phyloP scores from a whole-genome alignment of 768 basidiomycete genomes.

The Termitomyces titanicus region DNA sequence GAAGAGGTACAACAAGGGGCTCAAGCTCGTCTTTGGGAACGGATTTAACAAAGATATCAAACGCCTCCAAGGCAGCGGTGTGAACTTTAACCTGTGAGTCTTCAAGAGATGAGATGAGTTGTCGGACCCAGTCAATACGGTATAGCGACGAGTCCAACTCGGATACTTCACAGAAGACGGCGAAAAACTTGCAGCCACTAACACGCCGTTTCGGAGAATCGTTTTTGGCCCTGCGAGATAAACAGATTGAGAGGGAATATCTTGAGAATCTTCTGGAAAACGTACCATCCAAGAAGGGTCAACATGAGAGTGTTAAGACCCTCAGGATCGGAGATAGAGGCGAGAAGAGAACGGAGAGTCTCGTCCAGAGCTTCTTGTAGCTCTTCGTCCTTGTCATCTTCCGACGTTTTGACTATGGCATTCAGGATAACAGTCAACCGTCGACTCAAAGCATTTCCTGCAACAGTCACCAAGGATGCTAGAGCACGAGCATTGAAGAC shows the following conservation, averaged over 20 bases:
- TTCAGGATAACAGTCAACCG: constrained; percentile 76
- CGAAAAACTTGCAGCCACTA: constrained; percentile 76
- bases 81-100: constrained; percentile 74
- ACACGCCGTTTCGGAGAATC: constrained; percentile 68
- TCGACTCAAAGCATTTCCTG: constrained; percentile 84
- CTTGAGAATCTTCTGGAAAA: neutral
- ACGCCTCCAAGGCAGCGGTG: constrained; percentile 75
- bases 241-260: neutral
- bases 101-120: constrained; percentile 79
- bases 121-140: constrained; percentile 91
- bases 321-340: constrained; percentile 80
- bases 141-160: constrained; percentile 81
- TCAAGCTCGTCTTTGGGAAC: constrained; percentile 93
- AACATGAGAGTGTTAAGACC: constrained; percentile 90
- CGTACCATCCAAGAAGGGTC: constrained; percentile 83
- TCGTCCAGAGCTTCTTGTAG: constrained; percentile 67
- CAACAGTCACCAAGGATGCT: constrained; percentile 88
- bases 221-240: constrained; percentile 68
- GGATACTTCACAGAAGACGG: constrained; percentile 79
- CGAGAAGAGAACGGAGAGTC: constrained; percentile 70
- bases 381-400: constrained; percentile 69
- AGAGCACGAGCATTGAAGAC: constrained; percentile 93
- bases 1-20: constrained; percentile 83
- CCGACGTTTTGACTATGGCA: constrained; percentile 74
- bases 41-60: constrained; percentile 87